A percentile compares a stretch with the other conserved stretches of the same genome.
Evolutionary conservation across 345 rosid genomes (phyloP).

Genomic region (Aurinia saxatilis): DNA sequence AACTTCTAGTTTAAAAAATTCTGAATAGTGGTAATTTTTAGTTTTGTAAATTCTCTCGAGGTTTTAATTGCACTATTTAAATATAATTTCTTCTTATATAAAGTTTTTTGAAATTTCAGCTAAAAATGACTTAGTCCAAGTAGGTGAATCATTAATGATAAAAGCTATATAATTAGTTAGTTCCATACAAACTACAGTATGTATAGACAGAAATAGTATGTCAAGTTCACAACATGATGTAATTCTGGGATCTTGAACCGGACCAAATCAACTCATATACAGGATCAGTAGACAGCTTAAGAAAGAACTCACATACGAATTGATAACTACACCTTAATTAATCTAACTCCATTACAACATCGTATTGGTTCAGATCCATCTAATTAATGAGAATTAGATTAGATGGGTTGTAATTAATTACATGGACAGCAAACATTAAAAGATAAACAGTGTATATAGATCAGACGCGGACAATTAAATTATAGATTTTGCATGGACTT

Average conservation of each 20-base stretch:
- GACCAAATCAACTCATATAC: neutral
- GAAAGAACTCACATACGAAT: no score
- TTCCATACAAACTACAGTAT: neutral
- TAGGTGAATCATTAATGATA: neutral
- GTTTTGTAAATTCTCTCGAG: no score
- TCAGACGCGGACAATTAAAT: constrained; percentile 15
- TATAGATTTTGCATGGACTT: constrained; percentile 28
- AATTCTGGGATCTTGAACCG: neutral
- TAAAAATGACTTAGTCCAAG: neutral
- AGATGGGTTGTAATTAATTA: neutral
- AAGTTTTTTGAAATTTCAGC: neutral
- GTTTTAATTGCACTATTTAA: no score
- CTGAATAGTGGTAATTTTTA: no score
- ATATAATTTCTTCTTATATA: neutral
- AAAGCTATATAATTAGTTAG: neutral
- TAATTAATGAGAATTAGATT: neutral
- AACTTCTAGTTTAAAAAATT: no score
- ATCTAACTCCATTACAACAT: neutral
- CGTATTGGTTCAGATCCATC: neutral
- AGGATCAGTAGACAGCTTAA: no score
- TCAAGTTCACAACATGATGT: neutral
- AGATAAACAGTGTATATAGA: constrained; percentile 6
- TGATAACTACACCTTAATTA: neutral
- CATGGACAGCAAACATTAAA: neutral
- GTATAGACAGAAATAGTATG: neutral